Conservation (phyloP, 495 filamentous ascomycete species). For the Astrocystis sublimbata region DNA sequence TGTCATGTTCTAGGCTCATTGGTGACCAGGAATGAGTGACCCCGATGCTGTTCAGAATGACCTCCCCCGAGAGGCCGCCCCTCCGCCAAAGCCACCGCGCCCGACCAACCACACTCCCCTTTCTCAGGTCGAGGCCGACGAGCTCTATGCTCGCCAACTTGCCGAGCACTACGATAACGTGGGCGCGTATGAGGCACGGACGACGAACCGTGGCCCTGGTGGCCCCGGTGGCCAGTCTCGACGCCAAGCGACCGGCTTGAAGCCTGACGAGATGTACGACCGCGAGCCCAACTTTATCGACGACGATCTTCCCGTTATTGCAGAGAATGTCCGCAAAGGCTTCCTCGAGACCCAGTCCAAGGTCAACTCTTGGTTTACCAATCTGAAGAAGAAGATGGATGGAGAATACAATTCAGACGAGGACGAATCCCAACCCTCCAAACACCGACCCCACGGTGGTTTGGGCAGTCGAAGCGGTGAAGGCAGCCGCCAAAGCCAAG, state of each 20-base stretch:
- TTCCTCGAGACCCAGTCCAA: slow-evolving; percentile 92
- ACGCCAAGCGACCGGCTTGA: slow-evolving; percentile 49
- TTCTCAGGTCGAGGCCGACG: slow-evolving; percentile 85
- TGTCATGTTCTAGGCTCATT: background rate
- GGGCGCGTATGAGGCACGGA: slow-evolving; percentile 53
- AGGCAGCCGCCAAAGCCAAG: slow-evolving; percentile 67
- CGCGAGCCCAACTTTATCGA: slow-evolving; percentile 84
- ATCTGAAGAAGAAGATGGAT: slow-evolving; percentile 87
- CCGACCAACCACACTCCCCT: slow-evolving; percentile 62
- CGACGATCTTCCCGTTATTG: slow-evolving; percentile 92
- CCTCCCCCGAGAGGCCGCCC: slow-evolving; percentile 38
- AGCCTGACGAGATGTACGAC: slow-evolving; percentile 54
- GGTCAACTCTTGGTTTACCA: slow-evolving; percentile 89
- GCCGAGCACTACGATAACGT: slow-evolving; percentile 81
- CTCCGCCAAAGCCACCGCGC: slow-evolving; percentile 71
- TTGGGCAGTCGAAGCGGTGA: slow-evolving; percentile 40
- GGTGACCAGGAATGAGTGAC: slow-evolving; percentile 79
- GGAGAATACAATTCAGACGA: slow-evolving; percentile 69
- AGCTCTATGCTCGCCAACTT: slow-evolving; percentile 89
- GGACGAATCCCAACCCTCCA: slow-evolving; percentile 48
- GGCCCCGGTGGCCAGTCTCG: slow-evolving; percentile 35
- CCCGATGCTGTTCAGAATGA: slow-evolving; percentile 75
- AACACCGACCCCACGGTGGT: slow-evolving; percentile 32
- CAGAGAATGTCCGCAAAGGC: slow-evolving; percentile 89
- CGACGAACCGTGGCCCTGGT: slow-evolving; percentile 46